Evolutionary conservation across 2,329 filamentous ascomycete species (phyloP).

Genomic region (Claviceps spartinae): DNA sequence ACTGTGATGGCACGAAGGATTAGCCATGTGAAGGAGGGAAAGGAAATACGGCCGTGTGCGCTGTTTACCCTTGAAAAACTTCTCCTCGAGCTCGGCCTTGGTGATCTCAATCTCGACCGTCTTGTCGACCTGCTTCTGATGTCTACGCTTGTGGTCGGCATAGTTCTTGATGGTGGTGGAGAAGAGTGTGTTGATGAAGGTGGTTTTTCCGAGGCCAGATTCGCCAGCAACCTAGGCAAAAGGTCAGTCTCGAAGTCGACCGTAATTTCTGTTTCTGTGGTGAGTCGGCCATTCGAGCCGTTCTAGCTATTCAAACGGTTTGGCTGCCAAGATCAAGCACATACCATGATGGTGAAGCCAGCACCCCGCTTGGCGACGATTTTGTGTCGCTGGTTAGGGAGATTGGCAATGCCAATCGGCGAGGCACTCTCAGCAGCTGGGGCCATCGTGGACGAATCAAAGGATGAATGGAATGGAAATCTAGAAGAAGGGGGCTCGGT

Average conservation of each 20-base stretch:
- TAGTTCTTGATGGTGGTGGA: constrained; percentile 99
- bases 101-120: constrained; percentile 99
- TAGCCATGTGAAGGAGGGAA: neutral
- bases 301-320: neutral
- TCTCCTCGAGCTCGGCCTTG: constrained; percentile 98
- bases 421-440: constrained; percentile 46
- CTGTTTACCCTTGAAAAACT: constrained; percentile 93
- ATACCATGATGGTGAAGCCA: constrained; percentile 97
- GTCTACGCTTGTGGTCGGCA: constrained; percentile 97
- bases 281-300: neutral
- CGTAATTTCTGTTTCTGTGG: neutral
- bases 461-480: constrained; percentile 6
- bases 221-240: constrained; percentile 76
- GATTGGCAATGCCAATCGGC: constrained; percentile 61
- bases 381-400: constrained; percentile 63
- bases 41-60: neutral
- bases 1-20: constrained; percentile 39
- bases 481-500: neutral
- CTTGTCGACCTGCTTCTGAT: constrained; percentile 99
- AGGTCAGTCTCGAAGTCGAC: constrained; percentile 1
- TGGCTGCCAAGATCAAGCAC: neutral
- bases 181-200: constrained; percentile 99
- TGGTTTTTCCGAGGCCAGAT: constrained; percentile 96
- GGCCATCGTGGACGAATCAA: constrained; percentile 35
- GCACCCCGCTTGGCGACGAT: constrained; percentile 76